phyloP scores from a whole-genome alignment of 192 early-diverging fungal genomes.

The Piromyces finnis region DNA sequence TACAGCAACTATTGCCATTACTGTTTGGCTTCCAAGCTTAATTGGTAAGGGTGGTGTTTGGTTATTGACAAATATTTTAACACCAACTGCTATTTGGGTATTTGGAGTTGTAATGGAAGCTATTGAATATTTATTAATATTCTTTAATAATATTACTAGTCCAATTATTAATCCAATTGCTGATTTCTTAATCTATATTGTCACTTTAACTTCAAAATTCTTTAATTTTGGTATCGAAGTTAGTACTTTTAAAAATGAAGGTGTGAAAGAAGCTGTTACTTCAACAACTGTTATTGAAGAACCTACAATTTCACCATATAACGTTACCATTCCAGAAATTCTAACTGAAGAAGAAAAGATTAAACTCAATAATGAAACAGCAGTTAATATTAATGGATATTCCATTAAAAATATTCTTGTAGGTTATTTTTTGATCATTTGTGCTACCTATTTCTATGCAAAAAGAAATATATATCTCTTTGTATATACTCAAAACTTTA shows the following conservation, averaged over 20 bases:
- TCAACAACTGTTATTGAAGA: background rate
- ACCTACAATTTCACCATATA: background rate
- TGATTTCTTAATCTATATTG: slow-evolving; percentile 6
- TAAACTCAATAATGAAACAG: slow-evolving; percentile 6
- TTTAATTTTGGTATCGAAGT: background rate
- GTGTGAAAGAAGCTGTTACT: slow-evolving; percentile 1
- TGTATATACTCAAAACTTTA: slow-evolving; percentile 17
- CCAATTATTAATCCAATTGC: background rate
- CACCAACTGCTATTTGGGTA: slow-evolving; percentile 24
- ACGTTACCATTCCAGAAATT: background rate
- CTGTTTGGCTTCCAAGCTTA: background rate
- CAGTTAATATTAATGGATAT: slow-evolving; percentile 28
- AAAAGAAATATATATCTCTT: background rate
- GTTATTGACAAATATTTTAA: slow-evolving; percentile 44
- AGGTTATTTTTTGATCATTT: slow-evolving; percentile 37
- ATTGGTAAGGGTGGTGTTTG: slow-evolving; percentile 31
- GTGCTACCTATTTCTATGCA: background rate
- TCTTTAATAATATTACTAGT: background rate
- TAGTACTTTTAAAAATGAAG: background rate
- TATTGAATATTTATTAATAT: slow-evolving; percentile 31
- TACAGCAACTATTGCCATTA: slow-evolving; percentile 30
- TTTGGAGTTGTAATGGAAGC: slow-evolving; percentile 56
- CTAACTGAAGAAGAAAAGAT: slow-evolving; percentile 6
- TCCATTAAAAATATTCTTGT: slow-evolving; percentile 28
- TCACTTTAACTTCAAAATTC: background rate